Conservation (phyloP, 129 eudicot genomes). For the Flaveria linearis region DNA sequence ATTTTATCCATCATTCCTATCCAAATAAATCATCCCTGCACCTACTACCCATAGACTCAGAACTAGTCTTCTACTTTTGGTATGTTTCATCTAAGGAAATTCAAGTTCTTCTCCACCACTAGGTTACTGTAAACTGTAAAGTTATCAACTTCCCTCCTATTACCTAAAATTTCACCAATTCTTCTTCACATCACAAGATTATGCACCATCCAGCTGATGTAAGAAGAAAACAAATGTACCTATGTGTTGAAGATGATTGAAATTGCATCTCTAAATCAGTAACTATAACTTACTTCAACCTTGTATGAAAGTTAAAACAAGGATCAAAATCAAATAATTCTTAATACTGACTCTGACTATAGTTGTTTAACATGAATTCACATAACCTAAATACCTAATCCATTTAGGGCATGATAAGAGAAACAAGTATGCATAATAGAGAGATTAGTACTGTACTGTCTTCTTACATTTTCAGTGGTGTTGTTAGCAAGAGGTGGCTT, state of each 20-base stretch:
- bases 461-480: no score
- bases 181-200: no score
- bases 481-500: conserved; percentile 51
- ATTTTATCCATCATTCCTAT: neutral
- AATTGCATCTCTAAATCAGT: neutral
- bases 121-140: neutral
- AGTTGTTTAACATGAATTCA: no score
- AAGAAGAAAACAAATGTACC: neutral
- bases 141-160: neutral
- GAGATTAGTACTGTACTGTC: no score
- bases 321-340: neutral
- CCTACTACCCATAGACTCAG: neutral
- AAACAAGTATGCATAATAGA: no score
- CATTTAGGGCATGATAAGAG: neutral
- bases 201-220: neutral
- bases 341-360: no score
- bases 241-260: neutral
- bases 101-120: neutral
- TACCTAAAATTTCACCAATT: no score
- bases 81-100: neutral
- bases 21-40: neutral
- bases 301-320: neutral
- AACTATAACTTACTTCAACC: neutral
- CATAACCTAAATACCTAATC: neutral
- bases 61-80: neutral